Base-by-base conservation (phyloP, 805 yeast species). In the Ogataea paradorogensis region DNA sequence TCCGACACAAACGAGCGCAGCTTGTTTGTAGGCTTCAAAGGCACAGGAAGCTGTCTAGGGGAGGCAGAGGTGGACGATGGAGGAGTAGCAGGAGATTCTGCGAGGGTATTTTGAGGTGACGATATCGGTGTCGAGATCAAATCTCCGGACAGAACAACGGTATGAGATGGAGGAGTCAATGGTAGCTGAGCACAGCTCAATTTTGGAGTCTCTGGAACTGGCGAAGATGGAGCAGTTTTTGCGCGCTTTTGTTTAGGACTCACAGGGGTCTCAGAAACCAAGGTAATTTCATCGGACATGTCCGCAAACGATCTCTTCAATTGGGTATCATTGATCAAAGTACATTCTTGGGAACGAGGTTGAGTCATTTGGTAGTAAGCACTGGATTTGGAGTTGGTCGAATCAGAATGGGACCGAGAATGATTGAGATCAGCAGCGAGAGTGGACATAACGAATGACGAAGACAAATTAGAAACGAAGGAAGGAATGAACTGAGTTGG, bases 191-290 rank as follows among this genome's bases (percentile, higher is more conserved):
- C 52, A 18, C 41, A 35, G 25, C 11, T 32, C 30, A 36, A 26
- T 9, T 40, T 45, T 10, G 59, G 61, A 5, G 62, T 55, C 26
- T 42, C 43, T 9, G 63, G 61, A 10, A 40, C 46, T 13, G 64
- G 63, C 9, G 65, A 55, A 7, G 63, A 55, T 9, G 65, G 65
- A 6, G 54, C 64, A 2, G 62, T 53, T 40, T 42, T 59, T 18
- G 59, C 51, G 23, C 46, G 57, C 30, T 60, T 59, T 13, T 42
- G 30, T 9, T 40, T 26, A 14, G 45, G 48, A 20, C 45, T 40
- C 25, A 33, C n/a, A 29, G 39, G 33, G 21, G 25, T 23, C 9
- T 42, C 38, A 26, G 43, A 30, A 18, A 40, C 47, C 13, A 41
- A 38, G 14, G 42, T 42, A 27, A 33, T 21, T 6, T 42, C 42